Conservation (phyloP, 441 rosid species). For the Populus hybrid region DNA sequence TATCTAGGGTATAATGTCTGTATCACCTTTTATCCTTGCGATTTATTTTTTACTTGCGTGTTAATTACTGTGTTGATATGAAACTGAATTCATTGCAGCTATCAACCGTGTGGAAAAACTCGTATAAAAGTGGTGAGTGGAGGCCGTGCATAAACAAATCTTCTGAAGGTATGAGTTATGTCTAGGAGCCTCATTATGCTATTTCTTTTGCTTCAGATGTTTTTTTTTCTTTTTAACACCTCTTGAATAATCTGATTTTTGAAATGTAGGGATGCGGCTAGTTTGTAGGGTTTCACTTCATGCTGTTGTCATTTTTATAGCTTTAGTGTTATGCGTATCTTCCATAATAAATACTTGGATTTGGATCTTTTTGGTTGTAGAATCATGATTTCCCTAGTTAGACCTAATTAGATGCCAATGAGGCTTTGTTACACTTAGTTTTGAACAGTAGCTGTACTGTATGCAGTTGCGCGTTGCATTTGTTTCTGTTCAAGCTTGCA, state of each 20-base stretch:
- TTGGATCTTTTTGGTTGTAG: neutral
- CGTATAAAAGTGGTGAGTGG: conserved; percentile 78
- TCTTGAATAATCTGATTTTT: neutral
- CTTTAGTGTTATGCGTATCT: neutral
- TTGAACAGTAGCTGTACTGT: neutral
- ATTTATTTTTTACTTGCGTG: neutral
- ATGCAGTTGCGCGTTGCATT: neutral
- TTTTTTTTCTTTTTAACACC: neutral
- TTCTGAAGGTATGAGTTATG: conserved; percentile 55
- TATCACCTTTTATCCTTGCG: neutral
- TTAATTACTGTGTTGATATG: neutral
- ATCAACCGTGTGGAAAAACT: conserved; percentile 87
- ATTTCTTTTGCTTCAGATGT: neutral
- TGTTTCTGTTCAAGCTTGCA: neutral
- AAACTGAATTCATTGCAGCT: conserved; percentile 43
- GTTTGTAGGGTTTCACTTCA: neutral
- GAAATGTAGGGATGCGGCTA: neutral
- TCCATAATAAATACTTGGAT: neutral
- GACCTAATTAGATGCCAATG: neutral
- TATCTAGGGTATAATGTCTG: neutral
- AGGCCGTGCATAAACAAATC: conserved; percentile 71
- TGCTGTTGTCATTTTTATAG: neutral
- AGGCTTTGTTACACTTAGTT: neutral
- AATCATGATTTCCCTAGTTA: neutral
- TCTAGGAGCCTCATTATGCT: neutral